These are phyloP conservation scores for Entrophospora sp. DNA, from an alignment of 192 early-diverging fungal species.

Conservation along the genomic window DNA sequence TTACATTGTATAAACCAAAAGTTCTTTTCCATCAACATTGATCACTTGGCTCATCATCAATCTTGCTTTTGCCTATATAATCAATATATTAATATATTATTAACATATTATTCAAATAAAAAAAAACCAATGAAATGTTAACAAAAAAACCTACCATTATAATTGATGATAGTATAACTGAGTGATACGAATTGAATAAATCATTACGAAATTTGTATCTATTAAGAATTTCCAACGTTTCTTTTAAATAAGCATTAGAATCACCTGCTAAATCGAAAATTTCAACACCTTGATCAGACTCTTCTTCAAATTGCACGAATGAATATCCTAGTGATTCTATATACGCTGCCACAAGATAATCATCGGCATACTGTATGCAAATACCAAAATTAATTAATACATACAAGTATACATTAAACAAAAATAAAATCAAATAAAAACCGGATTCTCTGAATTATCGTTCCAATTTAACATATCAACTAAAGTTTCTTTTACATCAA, in stretches of 20 bases:
- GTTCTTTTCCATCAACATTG: no score
- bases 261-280: conserved; percentile 17
- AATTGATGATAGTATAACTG: not conserved
- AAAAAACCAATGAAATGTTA: no score
- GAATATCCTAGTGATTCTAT: conserved; percentile 63
- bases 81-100: no score
- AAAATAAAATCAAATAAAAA: not conserved
- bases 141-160: not conserved
- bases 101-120: no score
- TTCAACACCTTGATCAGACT: conserved; percentile 28
- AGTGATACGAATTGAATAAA: not conserved
- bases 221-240: not conserved
- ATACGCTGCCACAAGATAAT: conserved; percentile 66
- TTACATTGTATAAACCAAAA: no score
- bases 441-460: conserved; percentile 68
- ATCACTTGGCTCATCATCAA: no score
- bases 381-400: not conserved
- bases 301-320: conserved; percentile 43
- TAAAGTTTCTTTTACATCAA: conserved; percentile 54
- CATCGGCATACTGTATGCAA: conserved; percentile 58
- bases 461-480: conserved; percentile 80
- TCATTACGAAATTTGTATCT: not conserved
- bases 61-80: no score
- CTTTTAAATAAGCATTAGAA: not conserved
- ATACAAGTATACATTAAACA: not conserved